Base-by-base conservation (phyloP, 345 rosid genomes). In the Citrus australasica region DNA sequence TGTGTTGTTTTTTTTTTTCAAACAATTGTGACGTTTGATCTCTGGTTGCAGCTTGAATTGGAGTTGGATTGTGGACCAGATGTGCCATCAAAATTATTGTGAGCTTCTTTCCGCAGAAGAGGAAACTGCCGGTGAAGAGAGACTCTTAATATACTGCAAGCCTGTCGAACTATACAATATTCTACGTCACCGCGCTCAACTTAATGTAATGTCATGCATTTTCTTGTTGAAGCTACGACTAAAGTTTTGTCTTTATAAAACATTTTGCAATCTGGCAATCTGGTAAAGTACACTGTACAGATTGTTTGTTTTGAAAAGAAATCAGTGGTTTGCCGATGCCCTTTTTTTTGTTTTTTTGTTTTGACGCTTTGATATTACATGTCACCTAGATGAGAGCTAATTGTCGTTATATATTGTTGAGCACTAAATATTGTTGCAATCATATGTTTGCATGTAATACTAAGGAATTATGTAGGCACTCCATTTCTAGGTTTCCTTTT, bases 101-200 rank as follows among this genome's bases (percentile, higher is more conserved):
- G 83, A 67, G 53, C 92, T 86, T 77, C 86, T 88, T 77, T 84
- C 94, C 9, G 85, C 76, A 2, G 99, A 93, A 75, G 96, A 91
- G 77, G 89, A 87, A 58, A 79, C 83, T 84, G 82, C 93, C 7
- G 88, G 91, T 61, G 91, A 89, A 73, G 94, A 93, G 87, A 86
- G 76, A 73, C 96, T 95, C 42, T 84, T 95, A 46, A 33, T 87
- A 25, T 95, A 86, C 61, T 89, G 94, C 91, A 95, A 95, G 87
- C 99, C 99, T 79, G 94, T 93, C 38, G 90, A 88, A 69, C 82
- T 93, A 21, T 95, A 92, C 82, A 90, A 90, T 40, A 87, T 93
- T 78, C 87, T 95, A 67, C 97, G 76, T 32, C 79, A 78, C 69
- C 97, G 98, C n/a, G 87, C 92, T 22, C 73, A 60, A 10, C 68